Evolutionary conservation across 139 green algal species (phyloP).

Genomic region (Deuterostichococcus epilithicus): DNA sequence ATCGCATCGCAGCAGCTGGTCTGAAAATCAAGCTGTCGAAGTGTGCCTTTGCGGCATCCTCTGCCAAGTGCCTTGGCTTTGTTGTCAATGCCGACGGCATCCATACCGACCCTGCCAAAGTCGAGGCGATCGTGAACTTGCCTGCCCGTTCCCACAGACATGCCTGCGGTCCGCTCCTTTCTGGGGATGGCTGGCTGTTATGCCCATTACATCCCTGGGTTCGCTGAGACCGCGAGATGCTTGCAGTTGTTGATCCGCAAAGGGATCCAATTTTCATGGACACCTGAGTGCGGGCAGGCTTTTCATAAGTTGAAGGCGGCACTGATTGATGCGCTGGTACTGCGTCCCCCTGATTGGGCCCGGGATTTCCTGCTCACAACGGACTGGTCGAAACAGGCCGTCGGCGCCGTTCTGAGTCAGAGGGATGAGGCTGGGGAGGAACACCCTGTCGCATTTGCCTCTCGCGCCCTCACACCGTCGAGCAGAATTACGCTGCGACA

Average conservation of each 20-base stretch:
- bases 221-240: not conserved
- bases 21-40: slow-evolving; percentile 24
- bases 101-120: slow-evolving; percentile 13
- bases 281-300: slow-evolving; percentile 2
- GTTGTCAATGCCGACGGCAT: slow-evolving; percentile 13
- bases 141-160: slow-evolving; percentile 11
- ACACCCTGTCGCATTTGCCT: slow-evolving; percentile 5
- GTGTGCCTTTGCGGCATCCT: slow-evolving; percentile 7
- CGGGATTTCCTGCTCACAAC: slow-evolving; percentile 28
- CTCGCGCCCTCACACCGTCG: not conserved
- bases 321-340: too few relatives aligned
- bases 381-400: slow-evolving; percentile 16
- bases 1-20: slow-evolving; percentile 1
- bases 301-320: slow-evolving; percentile 25
- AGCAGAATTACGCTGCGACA: slow-evolving; percentile 19
- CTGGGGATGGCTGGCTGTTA: slow-evolving; percentile 28
- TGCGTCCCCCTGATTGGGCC: slow-evolving; percentile 12
- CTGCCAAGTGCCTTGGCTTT: slow-evolving; percentile 16
- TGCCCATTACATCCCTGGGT: slow-evolving; percentile 16
- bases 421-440: slow-evolving; percentile 1
- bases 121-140: slow-evolving; percentile 5
- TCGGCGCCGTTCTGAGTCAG: slow-evolving; percentile 22
- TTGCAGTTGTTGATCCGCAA: not conserved
- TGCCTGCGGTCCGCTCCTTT: slow-evolving; percentile 14
- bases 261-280: slow-evolving; percentile 14